Percentiles rank a stretch among this genome's conserved stretches.
phyloP scores from a whole-genome alignment of 371 early-diverging fungal genomes.

The Zychaea mexicana region DNA sequence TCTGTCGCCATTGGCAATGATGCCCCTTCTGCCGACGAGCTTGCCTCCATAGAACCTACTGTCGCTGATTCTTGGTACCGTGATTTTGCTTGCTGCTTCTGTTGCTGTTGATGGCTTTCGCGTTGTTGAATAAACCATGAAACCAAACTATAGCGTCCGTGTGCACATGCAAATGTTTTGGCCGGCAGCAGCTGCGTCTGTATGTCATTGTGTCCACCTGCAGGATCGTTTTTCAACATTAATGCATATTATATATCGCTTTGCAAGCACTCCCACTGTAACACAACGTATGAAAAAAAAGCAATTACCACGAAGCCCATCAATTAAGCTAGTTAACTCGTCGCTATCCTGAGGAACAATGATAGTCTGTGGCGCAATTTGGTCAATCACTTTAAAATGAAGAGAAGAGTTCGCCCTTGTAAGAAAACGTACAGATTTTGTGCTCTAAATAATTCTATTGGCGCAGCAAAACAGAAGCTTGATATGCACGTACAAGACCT shows the following conservation, averaged over 20 bases:
- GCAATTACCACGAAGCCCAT: background rate
- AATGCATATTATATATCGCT: background rate
- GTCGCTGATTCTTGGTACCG: too few relatives aligned
- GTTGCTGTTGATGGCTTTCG: background rate
- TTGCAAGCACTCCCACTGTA: background rate
- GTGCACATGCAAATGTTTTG: conserved; percentile 56
- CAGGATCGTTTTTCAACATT: too few relatives aligned
- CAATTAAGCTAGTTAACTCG: conserved; percentile 13
- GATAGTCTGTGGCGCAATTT: conserved; percentile 34
- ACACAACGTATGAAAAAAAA: background rate
- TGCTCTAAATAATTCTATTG: background rate
- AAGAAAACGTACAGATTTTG: background rate
- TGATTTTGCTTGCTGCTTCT: background rate
- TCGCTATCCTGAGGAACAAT: conserved; percentile 39
- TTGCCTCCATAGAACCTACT: too few relatives aligned
- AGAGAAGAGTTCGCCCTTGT: too few relatives aligned
- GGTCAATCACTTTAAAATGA: conserved; percentile 21
- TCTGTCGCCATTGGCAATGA: background rate
- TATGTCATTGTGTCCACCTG: conserved; percentile 17
- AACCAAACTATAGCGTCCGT: conserved; percentile 41
- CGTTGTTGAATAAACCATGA: conserved; percentile 20
- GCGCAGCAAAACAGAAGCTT: too few relatives aligned
- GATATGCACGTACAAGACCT: conserved; percentile 32
- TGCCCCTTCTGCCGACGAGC: background rate
- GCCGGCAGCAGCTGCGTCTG: conserved; percentile 44